Evolutionary conservation across 225 moss, liverwort and hornwort species (phyloP), one percentile per base, ranked within the genome.

Genomic region (Sphagnum contortum): DNA sequence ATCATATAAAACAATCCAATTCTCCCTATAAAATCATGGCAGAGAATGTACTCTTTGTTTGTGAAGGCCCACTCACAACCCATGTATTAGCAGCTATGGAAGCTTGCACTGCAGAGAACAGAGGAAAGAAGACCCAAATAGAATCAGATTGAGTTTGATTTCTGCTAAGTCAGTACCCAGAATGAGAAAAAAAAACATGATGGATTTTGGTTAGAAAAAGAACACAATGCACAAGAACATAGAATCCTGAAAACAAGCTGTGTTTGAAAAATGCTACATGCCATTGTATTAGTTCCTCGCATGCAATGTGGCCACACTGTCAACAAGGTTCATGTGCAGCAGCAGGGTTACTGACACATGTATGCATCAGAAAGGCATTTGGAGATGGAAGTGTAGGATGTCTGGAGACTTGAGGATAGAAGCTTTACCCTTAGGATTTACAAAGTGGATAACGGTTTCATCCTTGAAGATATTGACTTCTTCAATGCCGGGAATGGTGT

Each of bases 401-500:
- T 29, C 29, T 29, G 29, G 29, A 29, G 29, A 29, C 29, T 29
- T 29, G 0, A 29, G 29, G 29, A 29, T 29, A 29, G 29, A 29
- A 29, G 29, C 29, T 29, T 29, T 68, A 86, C 82, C 86, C 71
- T 86, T 86, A 51, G 80, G 86, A 57, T 86, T 86, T 5, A 80
- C 68, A 64, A 83, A 86, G 50, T 86, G 86, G 69, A 82, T 83
- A 12, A 83, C 86, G 50, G 79, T 80, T 58, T 82, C 82, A n/a
- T 86, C 86, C 80, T 86, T 82, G 69, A 86, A 83, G 14, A 86
- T 86, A 69, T 86, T 86, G 64, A 86, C 86, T 71, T 86, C 86
- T 70, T 86, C 82, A 60, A 86, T 86, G 45, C 80, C 86, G 0
- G 86, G 86, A 58, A 80, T 86, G 64, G 82, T 70, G 68, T 86